Percentiles rank a stretch among this genome's conserved stretches.
Conservation (phyloP, 805 yeast species). For the Allodekkera sacchari region DNA sequence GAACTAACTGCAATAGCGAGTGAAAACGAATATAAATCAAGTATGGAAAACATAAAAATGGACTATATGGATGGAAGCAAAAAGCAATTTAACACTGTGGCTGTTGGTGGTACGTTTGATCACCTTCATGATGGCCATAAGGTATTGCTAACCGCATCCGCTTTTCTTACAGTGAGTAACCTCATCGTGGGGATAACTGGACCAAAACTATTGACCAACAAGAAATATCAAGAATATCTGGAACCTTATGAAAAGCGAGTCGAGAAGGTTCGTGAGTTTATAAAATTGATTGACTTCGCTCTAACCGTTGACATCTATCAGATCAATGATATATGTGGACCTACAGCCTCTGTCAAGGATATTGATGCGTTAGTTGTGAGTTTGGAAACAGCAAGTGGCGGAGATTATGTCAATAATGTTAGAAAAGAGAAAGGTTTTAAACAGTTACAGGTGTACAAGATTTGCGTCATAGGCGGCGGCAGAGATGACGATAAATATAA, state of each 20-base stretch:
- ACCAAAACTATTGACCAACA: constrained; percentile 59
- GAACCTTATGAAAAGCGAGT: constrained; percentile 51
- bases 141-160: constrained; percentile 66
- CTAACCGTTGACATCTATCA: constrained; percentile 45
- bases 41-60: too few relatives aligned
- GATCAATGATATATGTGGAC: constrained; percentile 87
- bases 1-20: background rate
- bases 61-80: background rate
- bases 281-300: constrained; percentile 38
- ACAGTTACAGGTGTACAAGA: constrained; percentile 41
- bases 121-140: constrained; percentile 95
- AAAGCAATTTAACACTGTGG: constrained; percentile 20
- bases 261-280: constrained; percentile 37
- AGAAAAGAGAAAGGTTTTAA: constrained; percentile 51
- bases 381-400: constrained; percentile 73
- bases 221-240: constrained; percentile 59
- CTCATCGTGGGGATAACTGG: constrained; percentile 85
- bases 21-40: background rate
- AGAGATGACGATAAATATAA: constrained; percentile 36
- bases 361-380: constrained; percentile 80
- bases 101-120: constrained; percentile 96
- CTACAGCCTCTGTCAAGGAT: constrained; percentile 67
- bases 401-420: constrained; percentile 55
- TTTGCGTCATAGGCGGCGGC: constrained; percentile 58
- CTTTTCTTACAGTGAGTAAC: constrained; percentile 43